Evolutionary conservation across 345 rosid genomes (phyloP).

Genomic region (Arabis alpina): DNA sequence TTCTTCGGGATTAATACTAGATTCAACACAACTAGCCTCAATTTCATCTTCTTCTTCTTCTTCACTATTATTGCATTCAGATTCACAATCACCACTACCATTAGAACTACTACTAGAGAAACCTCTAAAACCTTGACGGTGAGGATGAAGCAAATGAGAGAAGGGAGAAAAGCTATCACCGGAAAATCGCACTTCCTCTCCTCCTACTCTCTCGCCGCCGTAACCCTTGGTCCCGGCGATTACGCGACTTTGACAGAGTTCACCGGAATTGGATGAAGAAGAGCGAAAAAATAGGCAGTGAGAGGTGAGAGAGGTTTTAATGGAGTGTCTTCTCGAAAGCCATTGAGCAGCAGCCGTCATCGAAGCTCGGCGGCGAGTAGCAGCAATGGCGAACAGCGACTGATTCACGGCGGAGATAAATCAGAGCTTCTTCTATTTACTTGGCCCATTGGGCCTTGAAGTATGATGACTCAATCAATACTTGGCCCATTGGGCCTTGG

Average conservation of each 20-base stretch:
- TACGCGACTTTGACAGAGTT: slow-evolving; percentile 45
- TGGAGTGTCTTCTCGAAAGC: slow-evolving; percentile 38
- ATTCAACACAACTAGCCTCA: slow-evolving; percentile 14
- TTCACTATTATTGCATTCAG: slow-evolving; percentile 33
- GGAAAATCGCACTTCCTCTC: slow-evolving; percentile 49
- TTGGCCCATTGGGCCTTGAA: background rate
- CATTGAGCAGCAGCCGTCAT: slow-evolving; percentile 45
- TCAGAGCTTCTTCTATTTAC: background rate
- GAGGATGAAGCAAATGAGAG: slow-evolving; percentile 59
- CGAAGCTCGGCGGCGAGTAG: slow-evolving; percentile 22
- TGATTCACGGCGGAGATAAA: slow-evolving; percentile 21
- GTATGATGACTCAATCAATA: no score
- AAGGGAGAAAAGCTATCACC: slow-evolving; percentile 59
- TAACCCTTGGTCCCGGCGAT: background rate
- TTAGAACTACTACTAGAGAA: slow-evolving; percentile 44
- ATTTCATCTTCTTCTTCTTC: slow-evolving; percentile 30
- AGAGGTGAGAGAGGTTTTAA: slow-evolving; percentile 13
- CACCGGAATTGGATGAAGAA: slow-evolving; percentile 39
- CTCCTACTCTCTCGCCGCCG: slow-evolving; percentile 35
- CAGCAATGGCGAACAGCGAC: slow-evolving; percentile 18
- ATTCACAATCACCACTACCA: slow-evolving; percentile 9
- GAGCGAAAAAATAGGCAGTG: slow-evolving; percentile 6
- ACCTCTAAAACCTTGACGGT: slow-evolving; percentile 39
- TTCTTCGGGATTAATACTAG: slow-evolving; percentile 52
- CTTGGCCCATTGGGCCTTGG: background rate